Base-by-base conservation (phyloP, 176 grass and related monocot genomes). In the Oropetium thomaeum region DNA sequence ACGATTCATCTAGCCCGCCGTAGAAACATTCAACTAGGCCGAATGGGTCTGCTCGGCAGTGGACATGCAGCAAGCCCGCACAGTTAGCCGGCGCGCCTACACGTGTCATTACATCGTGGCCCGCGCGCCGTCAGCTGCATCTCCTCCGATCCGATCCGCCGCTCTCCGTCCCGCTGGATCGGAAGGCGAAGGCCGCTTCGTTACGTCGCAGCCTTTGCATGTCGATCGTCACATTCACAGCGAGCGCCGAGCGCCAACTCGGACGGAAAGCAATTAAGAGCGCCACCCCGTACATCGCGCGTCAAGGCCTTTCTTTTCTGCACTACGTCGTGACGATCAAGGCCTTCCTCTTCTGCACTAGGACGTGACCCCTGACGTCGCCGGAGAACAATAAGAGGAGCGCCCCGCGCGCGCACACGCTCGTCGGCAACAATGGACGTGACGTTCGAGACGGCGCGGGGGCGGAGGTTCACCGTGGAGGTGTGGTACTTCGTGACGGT, bases 401-500 rank as follows among this genome's bases (percentile, higher is more conserved):
- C 5, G 22, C n/a, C n/a, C n/a, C n/a, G 9, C 52, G 52, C 8
- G 9, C 45, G 13, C 42, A 10, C 9, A 14, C 42, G 4, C 1
- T 6, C 1, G 17, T 0, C 4, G 10, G 23, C 53, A 4, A 6
- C 61, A 27, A 88, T 89, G 78, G 82, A 85, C 69, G 60, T 89
- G 55, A 74, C 22, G 38, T 78, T 89, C 45, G 73, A 71, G 51
- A 85, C 67, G 74, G 10, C 53, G 40, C 25, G 32, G 0, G 82
- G 78, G 0, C 42, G 60, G 25, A 26, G 29, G 31, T 78, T 85
- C 40, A 73, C 61, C 4, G 17, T 81, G 0, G 82, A 85, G 32
- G 70, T 89, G 27, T 55, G 87, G 66, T 85, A 60, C 82, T 78
- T 89, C 29, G 73, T 53, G 26, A 78, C 73, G 19, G 72, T 82